Conservation (phyloP, 176 grass and related monocot species). For the Carex cristatella region DNA sequence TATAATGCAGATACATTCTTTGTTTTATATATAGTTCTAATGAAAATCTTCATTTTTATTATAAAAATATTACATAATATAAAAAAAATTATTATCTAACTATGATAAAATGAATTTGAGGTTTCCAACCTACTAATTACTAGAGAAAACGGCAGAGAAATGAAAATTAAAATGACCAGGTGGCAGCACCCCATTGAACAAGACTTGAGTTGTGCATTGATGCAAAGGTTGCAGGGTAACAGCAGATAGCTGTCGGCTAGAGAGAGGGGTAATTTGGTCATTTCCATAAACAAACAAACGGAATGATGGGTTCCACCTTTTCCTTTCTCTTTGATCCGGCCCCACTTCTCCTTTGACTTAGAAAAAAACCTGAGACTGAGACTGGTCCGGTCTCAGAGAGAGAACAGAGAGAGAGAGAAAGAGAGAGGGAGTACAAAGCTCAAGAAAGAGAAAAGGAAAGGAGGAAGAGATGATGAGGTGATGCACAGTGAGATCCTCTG, state of each 20-base stretch:
- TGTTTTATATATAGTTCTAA: too few species aligned
- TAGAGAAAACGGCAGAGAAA: background rate
- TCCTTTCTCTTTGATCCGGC: conserved; percentile 64
- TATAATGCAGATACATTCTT: too few species aligned
- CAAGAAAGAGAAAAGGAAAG: conserved; percentile 11
- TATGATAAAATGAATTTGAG: too few species aligned
- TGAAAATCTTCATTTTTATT: too few species aligned
- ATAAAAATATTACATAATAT: too few species aligned
- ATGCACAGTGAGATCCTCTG: conserved; percentile 15
- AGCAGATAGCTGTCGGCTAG: conserved; percentile 22
- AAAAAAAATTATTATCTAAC: too few species aligned
- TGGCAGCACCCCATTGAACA: conserved; percentile 1
- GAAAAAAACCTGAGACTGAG: conserved; percentile 39
- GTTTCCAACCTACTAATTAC: background rate
- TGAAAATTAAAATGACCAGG: background rate
- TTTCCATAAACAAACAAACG: conserved; percentile 35
- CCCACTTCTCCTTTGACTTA: conserved; percentile 67
- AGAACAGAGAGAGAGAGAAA: background rate
- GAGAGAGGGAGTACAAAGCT: background rate
- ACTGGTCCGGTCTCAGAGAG: background rate
- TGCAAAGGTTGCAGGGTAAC: background rate
- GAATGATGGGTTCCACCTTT: conserved; percentile 75
- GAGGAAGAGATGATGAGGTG: conserved; percentile 4
- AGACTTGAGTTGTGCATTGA: conserved; percentile 9
- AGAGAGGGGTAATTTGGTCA: conserved; percentile 38